Evolutionary conservation across 2,329 filamentous ascomycete genomes (phyloP), one percentile per base, ranked within the genome.

Genomic region (Cytospora chrysosperma): DNA sequence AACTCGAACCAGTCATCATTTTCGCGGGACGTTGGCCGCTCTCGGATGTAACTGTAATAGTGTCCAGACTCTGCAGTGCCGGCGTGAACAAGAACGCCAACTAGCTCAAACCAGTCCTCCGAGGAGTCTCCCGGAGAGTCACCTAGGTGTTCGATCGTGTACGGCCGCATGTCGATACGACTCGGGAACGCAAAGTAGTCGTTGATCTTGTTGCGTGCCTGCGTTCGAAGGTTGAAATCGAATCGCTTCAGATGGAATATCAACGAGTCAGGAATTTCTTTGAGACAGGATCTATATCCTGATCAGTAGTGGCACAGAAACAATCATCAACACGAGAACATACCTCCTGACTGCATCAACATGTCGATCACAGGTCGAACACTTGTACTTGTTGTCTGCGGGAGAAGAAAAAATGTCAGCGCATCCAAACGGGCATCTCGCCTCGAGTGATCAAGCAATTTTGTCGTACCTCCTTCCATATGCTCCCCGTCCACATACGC

Each of bases 401-500:
- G 37, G 6, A n/a, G n/a, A n/a, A n/a, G n/a, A n/a, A n/a, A n/a
- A n/a, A 21, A 28, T 24, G 43, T 62, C 54, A 62, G 60, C 60
- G 24, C 4, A 24, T 10, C n/a, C 17, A 26, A 10, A 61, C 37
- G 28, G 24, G n/a, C 3, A 50, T 32, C 3, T 30, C 12, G 17
- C 17, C 17, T 8, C 4, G 4, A 32, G 32, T 9, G 4, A 10
- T 37, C 13, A 26, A 15, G 6, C 24, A 15, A 30, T n/a, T 5
- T 52, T 2, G 19, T 74, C 82, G 70, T 74, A 86, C 88, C 88
- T 68, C 96, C 95, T 80, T 97, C 92, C 90, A 99, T 93, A 40
- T 95, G 88, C 76, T 99, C 95, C 4, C 95, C 95, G 72, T 96
- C 91, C 15, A 98, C 93, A 73, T 97, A 98, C n/a, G 94, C 92